phyloP scores from a whole-genome alignment of 768 basidiomycete genomes.

The Lentinula edodes region DNA sequence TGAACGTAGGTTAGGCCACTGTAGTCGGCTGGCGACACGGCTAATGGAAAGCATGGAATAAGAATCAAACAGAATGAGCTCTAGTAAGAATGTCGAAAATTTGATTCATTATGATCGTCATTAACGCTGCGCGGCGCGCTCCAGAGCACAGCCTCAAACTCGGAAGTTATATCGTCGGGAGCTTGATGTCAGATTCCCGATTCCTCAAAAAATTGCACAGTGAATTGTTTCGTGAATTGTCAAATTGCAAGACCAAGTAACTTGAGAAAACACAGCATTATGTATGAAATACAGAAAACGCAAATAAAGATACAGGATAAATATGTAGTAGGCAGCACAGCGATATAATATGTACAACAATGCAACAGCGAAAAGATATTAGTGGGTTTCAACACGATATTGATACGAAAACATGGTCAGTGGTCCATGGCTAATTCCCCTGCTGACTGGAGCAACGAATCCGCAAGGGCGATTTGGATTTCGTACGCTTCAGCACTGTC shows the following conservation, averaged over 20 bases:
- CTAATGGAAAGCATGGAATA: background rate
- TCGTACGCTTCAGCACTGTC: background rate
- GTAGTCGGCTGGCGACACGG: conserved; percentile 1
- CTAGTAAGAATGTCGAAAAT: background rate
- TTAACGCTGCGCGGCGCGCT: background rate
- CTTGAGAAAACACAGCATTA: too few relatives aligned
- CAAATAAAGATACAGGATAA: background rate
- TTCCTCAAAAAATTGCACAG: too few relatives aligned
- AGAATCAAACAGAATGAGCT: background rate
- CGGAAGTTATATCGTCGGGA: too few relatives aligned
- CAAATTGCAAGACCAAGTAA: too few relatives aligned
- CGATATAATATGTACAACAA: background rate
- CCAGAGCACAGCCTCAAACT: background rate
- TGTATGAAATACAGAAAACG: background rate
- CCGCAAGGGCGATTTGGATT: background rate
- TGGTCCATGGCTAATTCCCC: background rate
- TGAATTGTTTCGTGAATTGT: too few relatives aligned
- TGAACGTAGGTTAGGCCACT: background rate
- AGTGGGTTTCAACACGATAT: background rate
- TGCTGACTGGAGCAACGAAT: background rate
- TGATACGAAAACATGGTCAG: background rate
- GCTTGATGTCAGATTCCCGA: too few relatives aligned
- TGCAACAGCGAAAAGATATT: background rate
- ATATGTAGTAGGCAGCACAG: background rate
- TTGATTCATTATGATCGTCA: background rate